Evolutionary conservation across 106 monocot genomes (phyloP).

Genomic region (Narthecium ossifragum): DNA sequence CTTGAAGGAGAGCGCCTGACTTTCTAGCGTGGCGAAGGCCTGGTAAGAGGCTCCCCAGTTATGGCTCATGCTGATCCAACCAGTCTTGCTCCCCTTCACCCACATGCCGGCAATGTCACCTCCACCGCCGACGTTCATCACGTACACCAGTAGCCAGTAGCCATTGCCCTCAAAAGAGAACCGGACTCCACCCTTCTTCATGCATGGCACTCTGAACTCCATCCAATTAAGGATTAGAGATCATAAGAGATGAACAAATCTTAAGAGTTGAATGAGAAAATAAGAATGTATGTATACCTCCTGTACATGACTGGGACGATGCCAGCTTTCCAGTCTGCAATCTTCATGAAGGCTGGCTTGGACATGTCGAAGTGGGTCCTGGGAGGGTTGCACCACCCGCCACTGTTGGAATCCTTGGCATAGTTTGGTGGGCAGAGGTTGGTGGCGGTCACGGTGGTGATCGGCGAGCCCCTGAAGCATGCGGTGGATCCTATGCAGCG

Average conservation of each 20-base stretch:
- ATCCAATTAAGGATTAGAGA: no score
- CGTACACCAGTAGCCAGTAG: constrained; percentile 75
- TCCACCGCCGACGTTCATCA: constrained; percentile 63
- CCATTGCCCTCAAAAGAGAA: constrained; percentile 77
- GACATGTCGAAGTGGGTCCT: constrained; percentile 75
- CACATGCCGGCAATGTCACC: constrained; percentile 50
- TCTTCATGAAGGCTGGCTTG: constrained; percentile 73
- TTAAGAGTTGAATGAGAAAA: no score
- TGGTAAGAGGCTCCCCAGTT: constrained; percentile 87
- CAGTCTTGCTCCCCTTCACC: constrained; percentile 50
- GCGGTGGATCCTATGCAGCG: constrained; percentile 34
- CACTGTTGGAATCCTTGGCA: constrained; percentile 46
- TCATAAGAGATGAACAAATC: no score
- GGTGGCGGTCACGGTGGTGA: constrained; percentile 60
- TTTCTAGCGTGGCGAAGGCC: constrained; percentile 37
- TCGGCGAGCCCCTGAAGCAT: constrained; percentile 45
- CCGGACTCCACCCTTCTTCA: constrained; percentile 50
- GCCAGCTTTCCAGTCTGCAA: constrained; percentile 63
- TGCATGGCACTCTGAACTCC: constrained; percentile 51
- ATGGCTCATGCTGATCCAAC: constrained; percentile 65
- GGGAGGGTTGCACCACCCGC: constrained; percentile 98
- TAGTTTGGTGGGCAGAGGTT: constrained; percentile 90
- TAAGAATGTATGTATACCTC: no score
- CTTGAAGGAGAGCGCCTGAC: constrained; percentile 55
- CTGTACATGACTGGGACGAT: constrained; percentile 75